Conservation (phyloP, 73 alveolate genomes). For the Paramecium tetraurelia region DNA sequence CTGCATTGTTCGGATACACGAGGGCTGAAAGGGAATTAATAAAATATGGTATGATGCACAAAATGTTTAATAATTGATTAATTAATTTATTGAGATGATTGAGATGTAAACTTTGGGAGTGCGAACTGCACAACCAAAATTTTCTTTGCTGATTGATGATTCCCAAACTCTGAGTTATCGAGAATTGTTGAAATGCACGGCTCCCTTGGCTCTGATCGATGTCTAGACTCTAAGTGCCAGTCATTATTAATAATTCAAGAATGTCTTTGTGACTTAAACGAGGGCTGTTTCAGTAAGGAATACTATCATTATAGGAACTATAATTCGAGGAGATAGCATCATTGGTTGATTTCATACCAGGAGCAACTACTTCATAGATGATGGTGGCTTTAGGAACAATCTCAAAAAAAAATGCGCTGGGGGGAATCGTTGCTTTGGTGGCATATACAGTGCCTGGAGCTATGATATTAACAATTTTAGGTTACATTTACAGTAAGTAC, state of each 20-base stretch:
- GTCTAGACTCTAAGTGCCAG: not conserved
- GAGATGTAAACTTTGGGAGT: slow-evolving; percentile 25
- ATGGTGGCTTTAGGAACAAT: slow-evolving; percentile 20
- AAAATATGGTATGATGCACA: slow-evolving; percentile 46
- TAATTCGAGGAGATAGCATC: not conserved
- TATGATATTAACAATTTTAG: not conserved
- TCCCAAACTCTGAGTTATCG: not conserved
- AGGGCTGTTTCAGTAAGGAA: not conserved
- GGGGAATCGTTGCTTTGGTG: not conserved
- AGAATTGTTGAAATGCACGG: not conserved
- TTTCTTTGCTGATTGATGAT: not conserved
- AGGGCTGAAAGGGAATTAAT: slow-evolving; percentile 47
- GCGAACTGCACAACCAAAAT: not conserved
- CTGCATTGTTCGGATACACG: slow-evolving; percentile 39
- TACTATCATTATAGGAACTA: not conserved
- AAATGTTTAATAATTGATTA: slow-evolving; percentile 1
- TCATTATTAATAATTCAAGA: not conserved
- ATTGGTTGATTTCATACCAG: not conserved
- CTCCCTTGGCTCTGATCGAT: not conserved
- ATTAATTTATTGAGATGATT: not conserved
- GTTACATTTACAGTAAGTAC: not conserved
- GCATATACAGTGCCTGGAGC: not conserved
- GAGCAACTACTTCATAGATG: not conserved
- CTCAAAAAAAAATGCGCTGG: not conserved
- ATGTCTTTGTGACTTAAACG: not conserved